These are phyloP conservation scores for Hygrophorus russula DNA, from an alignment of 768 basidiomycete species.

Conservation along the genomic window DNA sequence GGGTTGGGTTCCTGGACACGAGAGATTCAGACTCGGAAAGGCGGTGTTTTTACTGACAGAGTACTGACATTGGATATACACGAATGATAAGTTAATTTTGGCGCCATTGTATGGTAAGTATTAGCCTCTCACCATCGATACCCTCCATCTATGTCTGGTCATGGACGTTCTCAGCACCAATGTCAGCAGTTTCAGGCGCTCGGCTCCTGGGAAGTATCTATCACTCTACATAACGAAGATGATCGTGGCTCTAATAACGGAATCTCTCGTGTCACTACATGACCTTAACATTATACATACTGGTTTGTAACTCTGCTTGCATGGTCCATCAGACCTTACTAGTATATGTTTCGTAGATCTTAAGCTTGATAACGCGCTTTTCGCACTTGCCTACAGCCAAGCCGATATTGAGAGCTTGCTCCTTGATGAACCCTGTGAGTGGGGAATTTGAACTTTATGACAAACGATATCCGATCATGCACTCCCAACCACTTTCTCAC, in stretches of 20 bases:
- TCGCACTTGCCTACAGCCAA: slow-evolving; percentile 9
- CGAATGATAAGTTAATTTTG: too few relatives aligned
- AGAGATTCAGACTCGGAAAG: too few relatives aligned
- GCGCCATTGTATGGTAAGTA: too few relatives aligned
- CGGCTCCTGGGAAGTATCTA: slow-evolving; percentile 11
- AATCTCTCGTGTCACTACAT: slow-evolving; percentile 11
- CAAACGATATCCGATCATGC: slow-evolving; percentile 2
- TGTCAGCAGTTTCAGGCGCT: too few relatives aligned
- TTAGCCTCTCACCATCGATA: too few relatives aligned
- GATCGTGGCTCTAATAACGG: slow-evolving; percentile 9
- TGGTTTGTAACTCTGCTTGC: slow-evolving; percentile 5
- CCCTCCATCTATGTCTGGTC: too few relatives aligned
- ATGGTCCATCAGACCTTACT: background rate
- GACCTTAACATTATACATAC: slow-evolving; percentile 12
- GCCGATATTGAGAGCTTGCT: slow-evolving; percentile 7
- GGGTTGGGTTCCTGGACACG: too few relatives aligned
- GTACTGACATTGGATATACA: too few relatives aligned
- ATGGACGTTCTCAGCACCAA: too few relatives aligned
- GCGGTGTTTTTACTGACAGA: too few relatives aligned
- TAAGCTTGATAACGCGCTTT: slow-evolving; percentile 17
- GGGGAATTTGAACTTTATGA: background rate
- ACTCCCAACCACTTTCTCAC: slow-evolving; percentile 12
- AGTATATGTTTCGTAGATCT: slow-evolving; percentile 10
- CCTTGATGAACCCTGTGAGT: slow-evolving; percentile 1
- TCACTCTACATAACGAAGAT: slow-evolving; percentile 10